A percentile compares a stretch with the other conserved stretches of the same genome.
phyloP scores from a whole-genome alignment of 768 basidiomycete genomes.

The Naganishia vaughanmartiniae region DNA sequence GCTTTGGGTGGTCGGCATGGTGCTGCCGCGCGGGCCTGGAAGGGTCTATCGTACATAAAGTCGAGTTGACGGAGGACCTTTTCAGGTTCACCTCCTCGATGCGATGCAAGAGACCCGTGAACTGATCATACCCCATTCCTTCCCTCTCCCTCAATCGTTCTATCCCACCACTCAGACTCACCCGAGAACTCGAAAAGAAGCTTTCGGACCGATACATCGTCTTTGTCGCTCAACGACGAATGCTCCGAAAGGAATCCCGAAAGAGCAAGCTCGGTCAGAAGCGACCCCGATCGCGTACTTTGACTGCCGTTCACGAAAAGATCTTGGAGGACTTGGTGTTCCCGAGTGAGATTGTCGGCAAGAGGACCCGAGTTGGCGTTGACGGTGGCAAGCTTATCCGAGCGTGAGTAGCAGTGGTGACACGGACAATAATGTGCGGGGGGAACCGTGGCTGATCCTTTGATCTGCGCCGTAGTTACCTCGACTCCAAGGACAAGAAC shows the following conservation, averaged over 20 bases:
- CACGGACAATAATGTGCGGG: not conserved
- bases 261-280: constrained; percentile 85
- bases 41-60: constrained; percentile 24
- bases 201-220: constrained; percentile 99
- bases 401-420: constrained; percentile 68
- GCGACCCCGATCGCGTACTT: constrained; percentile 92
- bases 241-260: constrained; percentile 95
- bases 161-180: constrained; percentile 64
- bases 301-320: constrained; percentile 95
- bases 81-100: constrained; percentile 26
- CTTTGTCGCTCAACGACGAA: constrained; percentile 96
- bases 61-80: constrained; percentile 33
- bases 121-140: constrained; percentile 27
- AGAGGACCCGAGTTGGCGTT: constrained; percentile 87
- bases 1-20: constrained; percentile 19
- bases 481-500: constrained; percentile 96
- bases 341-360: constrained; percentile 98
- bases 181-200: constrained; percentile 99
- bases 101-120: constrained; percentile 15
- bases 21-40: not conserved
- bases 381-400: constrained; percentile 94
- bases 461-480: constrained; percentile 63
- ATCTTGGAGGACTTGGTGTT: constrained; percentile 98
- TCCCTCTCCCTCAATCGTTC: constrained; percentile 7
- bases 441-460: not conserved